These are phyloP conservation scores for Sanguinoderma infundibulare DNA, from an alignment of 1,284 basidiomycete species.

Conservation along the genomic window DNA sequence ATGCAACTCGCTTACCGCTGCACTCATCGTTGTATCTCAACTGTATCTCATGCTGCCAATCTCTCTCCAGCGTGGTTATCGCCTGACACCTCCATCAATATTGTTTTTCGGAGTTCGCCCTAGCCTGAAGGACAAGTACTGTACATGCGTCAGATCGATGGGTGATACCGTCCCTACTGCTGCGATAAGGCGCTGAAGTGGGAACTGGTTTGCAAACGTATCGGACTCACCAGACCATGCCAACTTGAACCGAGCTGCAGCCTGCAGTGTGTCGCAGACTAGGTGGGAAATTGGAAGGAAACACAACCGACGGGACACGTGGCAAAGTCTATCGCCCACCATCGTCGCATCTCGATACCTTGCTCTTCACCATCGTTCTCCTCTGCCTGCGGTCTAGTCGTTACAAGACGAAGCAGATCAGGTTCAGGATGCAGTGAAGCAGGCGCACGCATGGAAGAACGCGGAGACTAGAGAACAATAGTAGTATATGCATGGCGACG, in stretches of 20 bases:
- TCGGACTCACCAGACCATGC: neutral
- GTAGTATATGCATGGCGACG: constrained; percentile 23
- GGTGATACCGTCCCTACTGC: neutral
- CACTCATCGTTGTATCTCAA: too few species aligned
- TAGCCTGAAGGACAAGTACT: too few species aligned
- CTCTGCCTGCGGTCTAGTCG: neutral
- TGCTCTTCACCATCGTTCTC: neutral
- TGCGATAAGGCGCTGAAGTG: neutral
- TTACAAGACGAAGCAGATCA: neutral
- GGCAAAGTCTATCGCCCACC: constrained; percentile 2
- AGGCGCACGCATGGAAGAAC: neutral
- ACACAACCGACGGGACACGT: constrained; percentile 1
- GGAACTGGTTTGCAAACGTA: neutral
- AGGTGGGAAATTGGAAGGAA: neutral
- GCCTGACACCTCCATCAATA: too few species aligned
- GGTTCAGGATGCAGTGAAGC: neutral
- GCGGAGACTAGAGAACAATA: constrained; percentile 11
- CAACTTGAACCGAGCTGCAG: neutral
- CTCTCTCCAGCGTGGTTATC: too few species aligned
- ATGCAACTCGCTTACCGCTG: too few species aligned
- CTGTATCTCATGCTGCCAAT: too few species aligned
- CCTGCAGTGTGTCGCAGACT: neutral
- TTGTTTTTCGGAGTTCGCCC: too few species aligned
- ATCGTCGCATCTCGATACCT: neutral
- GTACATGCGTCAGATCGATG: too few species aligned